Evolutionary conservation across 2,329 filamentous ascomycete genomes (phyloP).

Genomic region (Grosmannia huntii): DNA sequence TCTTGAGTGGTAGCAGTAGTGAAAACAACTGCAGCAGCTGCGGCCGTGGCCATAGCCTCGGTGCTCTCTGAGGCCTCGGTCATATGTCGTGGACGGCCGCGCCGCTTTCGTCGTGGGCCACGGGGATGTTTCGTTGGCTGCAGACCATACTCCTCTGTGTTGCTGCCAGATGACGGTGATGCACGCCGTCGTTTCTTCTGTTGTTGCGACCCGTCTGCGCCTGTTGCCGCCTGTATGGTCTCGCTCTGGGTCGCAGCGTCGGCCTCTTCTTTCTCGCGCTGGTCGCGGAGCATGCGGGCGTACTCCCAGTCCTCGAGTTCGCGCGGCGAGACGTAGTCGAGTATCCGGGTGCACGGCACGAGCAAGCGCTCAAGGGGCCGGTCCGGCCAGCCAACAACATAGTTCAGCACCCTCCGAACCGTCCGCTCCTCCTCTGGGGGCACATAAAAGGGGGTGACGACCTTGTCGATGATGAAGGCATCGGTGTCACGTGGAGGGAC

Average conservation of each 20-base stretch:
- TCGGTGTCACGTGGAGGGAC: slow-evolving; percentile 37
- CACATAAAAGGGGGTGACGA: slow-evolving; percentile 27
- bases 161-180: neutral
- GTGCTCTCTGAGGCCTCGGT: neutral
- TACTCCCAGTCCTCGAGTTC: slow-evolving; percentile 46
- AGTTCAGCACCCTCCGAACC: slow-evolving; percentile 31
- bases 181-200: neutral
- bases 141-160: no score
- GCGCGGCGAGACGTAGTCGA: slow-evolving; percentile 45
- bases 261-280: slow-evolving; percentile 5
- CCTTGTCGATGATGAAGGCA: slow-evolving; percentile 43
- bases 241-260: neutral
- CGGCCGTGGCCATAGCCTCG: neutral
- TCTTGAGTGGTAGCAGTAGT: neutral
- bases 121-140: neutral
- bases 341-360: slow-evolving; percentile 32
- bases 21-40: neutral
- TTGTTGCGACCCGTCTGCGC: neutral
- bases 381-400: slow-evolving; percentile 43
- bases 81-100: neutral
- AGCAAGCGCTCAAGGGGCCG: slow-evolving; percentile 31
- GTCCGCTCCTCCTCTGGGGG: slow-evolving; percentile 12
- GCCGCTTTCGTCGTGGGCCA: neutral
- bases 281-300: slow-evolving; percentile 28
- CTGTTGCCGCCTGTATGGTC: neutral